phyloP scores from a whole-genome alignment of 805 yeast genomes.

The Yamadazyma endophytica region DNA sequence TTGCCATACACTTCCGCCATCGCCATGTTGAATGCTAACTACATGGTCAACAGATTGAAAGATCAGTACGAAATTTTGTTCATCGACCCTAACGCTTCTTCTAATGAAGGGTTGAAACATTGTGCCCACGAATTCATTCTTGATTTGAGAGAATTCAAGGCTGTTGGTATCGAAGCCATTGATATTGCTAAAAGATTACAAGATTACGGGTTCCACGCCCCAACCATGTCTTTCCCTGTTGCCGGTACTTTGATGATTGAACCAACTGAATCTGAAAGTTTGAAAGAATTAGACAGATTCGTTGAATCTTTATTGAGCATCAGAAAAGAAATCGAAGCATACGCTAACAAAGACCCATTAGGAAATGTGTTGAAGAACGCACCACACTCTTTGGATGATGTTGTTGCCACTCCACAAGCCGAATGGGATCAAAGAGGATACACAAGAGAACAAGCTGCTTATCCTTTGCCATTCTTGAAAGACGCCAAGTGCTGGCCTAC shows the following conservation, averaged over 20 bases:
- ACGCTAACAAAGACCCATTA: slow-evolving; percentile 59
- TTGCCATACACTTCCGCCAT: slow-evolving; percentile 82
- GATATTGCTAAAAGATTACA: slow-evolving; percentile 96
- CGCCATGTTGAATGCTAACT: slow-evolving; percentile 94
- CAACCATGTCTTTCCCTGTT: slow-evolving; percentile 98
- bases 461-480: slow-evolving; percentile 74
- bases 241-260: slow-evolving; percentile 97
- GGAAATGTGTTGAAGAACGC: slow-evolving; percentile 80
- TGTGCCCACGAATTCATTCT: slow-evolving; percentile 97
- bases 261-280: slow-evolving; percentile 93
- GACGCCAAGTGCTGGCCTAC: slow-evolving; percentile 91
- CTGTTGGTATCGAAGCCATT: slow-evolving; percentile 82
- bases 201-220: slow-evolving; percentile 98
- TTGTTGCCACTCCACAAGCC: slow-evolving; percentile 50
- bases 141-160: slow-evolving; percentile 82
- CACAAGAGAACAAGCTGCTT: slow-evolving; percentile 90
- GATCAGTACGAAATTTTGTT: slow-evolving; percentile 74
- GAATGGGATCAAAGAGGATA: slow-evolving; percentile 89
- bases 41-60: slow-evolving; percentile 79
- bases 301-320: slow-evolving; percentile 83
- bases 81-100: slow-evolving; percentile 41
- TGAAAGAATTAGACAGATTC: slow-evolving; percentile 86
- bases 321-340: slow-evolving; percentile 73
- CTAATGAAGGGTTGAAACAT: slow-evolving; percentile 51
- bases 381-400: slow-evolving; percentile 85